A percentile compares a stretch with the other conserved stretches of the same genome.
phyloP scores from a whole-genome alignment of 2,329 filamentous ascomycete species.

The Trichoderma oligosporum region DNA sequence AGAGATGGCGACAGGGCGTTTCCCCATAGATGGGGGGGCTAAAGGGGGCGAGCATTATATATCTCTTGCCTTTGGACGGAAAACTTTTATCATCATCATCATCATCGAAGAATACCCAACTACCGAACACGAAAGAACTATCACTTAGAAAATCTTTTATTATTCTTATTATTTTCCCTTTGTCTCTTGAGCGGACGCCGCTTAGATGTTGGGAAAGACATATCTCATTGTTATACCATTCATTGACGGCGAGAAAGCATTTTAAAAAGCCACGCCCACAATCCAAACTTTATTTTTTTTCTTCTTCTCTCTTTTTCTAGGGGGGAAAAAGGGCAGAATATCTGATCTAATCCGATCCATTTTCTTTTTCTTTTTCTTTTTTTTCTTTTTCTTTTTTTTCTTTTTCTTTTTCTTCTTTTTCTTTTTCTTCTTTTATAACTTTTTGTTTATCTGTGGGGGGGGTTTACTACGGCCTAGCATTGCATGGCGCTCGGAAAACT shows the following conservation, averaged over 20 bases:
- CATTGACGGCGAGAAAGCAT: neutral
- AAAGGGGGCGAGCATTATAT: too few species aligned
- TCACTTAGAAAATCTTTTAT: neutral
- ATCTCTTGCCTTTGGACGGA: too few species aligned
- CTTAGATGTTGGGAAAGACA: neutral
- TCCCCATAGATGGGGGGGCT: conserved; percentile 28
- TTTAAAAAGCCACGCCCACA: neutral
- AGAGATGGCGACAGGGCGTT: conserved; percentile 43
- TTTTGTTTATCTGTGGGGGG: neutral
- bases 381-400: neutral
- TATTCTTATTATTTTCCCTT: neutral
- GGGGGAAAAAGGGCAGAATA: too few species aligned
- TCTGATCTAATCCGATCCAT: neutral
- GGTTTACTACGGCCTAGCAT: conserved; percentile 9
- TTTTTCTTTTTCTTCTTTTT: neutral
- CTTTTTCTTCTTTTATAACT: too few species aligned
- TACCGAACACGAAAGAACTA: too few species aligned
- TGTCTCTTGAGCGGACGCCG: neutral
- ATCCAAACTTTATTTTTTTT: neutral
- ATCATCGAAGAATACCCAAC: neutral
- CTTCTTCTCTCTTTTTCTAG: too few species aligned
- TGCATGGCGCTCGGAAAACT: conserved; percentile 12
- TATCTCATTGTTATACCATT: neutral
- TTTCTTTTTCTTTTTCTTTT: neutral
- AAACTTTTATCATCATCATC: too few species aligned